A percentile compares a stretch with the other conserved stretches of the same genome.
Evolutionary conservation across 768 basidiomycete species (phyloP).

Genomic region (Tylopilus plumbeoviolaceoides): DNA sequence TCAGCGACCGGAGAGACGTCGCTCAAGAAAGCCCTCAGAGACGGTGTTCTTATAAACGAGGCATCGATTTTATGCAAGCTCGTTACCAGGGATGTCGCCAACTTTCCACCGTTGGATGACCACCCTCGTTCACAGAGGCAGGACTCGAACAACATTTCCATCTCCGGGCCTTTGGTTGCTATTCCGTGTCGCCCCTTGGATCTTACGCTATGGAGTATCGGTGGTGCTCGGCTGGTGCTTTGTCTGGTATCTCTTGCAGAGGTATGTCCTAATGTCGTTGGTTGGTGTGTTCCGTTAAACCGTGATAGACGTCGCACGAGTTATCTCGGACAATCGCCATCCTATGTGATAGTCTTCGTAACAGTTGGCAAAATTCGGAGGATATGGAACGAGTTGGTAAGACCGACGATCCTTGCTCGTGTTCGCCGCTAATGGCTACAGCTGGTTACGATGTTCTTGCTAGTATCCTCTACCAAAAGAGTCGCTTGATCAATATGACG

Average conservation of each 20-base stretch:
- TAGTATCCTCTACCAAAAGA: slow-evolving; percentile 67
- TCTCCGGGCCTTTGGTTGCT: slow-evolving; percentile 53
- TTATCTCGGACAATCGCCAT: slow-evolving; percentile 69
- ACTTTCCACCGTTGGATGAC: slow-evolving; percentile 14
- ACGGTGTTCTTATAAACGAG: slow-evolving; percentile 39
- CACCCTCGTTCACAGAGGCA: not conserved
- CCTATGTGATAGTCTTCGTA: slow-evolving; percentile 70
- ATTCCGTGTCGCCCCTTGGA: slow-evolving; percentile 67
- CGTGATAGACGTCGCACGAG: slow-evolving; percentile 65
- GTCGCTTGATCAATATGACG: slow-evolving; percentile 70
- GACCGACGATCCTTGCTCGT: slow-evolving; percentile 25
- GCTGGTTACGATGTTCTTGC: slow-evolving; percentile 88
- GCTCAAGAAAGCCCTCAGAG: slow-evolving; percentile 38
- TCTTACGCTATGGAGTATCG: slow-evolving; percentile 74
- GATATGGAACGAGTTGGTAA: slow-evolving; percentile 87
- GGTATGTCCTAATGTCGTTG: slow-evolving; percentile 22
- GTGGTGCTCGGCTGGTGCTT: slow-evolving; percentile 72
- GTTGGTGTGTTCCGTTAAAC: not conserved
- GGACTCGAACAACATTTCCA: not conserved
- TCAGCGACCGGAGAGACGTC: slow-evolving; percentile 37
- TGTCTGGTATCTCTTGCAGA: slow-evolving; percentile 72
- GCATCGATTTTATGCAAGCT: slow-evolving; percentile 40
- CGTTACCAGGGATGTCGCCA: slow-evolving; percentile 21
- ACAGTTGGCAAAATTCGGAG: slow-evolving; percentile 91
- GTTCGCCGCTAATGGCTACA: slow-evolving; percentile 28